These are phyloP conservation scores for Alternaria triticimaculans DNA, from an alignment of 2,329 filamentous ascomycete genomes.

Conservation along the genomic window DNA sequence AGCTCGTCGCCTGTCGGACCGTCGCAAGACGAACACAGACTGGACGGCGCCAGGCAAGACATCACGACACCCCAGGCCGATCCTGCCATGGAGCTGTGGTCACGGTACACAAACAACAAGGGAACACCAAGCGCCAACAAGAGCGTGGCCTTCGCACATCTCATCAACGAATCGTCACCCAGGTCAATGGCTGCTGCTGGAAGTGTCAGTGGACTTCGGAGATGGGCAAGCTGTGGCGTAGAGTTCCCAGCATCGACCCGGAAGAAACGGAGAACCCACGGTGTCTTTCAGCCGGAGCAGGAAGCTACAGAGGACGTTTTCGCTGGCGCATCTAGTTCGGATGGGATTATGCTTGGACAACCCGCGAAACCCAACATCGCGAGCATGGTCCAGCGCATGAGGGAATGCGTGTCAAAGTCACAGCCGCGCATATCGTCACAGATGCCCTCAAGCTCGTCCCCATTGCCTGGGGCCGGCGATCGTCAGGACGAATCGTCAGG, in stretches of 20 bases:
- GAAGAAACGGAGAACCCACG: slow-evolving; percentile 51
- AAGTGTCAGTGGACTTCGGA: slow-evolving; percentile 54
- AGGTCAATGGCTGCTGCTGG: slow-evolving; percentile 53
- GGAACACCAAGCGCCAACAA: slow-evolving; percentile 47
- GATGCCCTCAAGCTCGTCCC: slow-evolving; percentile 56
- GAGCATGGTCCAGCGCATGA: slow-evolving; percentile 52
- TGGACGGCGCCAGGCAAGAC: slow-evolving; percentile 29
- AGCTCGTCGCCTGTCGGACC: slow-evolving; percentile 55
- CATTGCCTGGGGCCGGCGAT: slow-evolving; percentile 48
- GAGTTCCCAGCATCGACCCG: slow-evolving; percentile 54
- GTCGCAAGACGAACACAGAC: slow-evolving; percentile 48
- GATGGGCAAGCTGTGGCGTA: slow-evolving; percentile 59
- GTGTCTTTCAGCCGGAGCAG: slow-evolving; percentile 41
- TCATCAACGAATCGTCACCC: slow-evolving; percentile 56
- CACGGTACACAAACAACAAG: slow-evolving; percentile 51
- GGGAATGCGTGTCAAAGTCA: slow-evolving; percentile 51
- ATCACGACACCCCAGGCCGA: slow-evolving; percentile 55
- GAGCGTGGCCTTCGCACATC: slow-evolving; percentile 51
- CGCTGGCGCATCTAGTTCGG: slow-evolving; percentile 39
- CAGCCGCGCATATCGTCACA: slow-evolving; percentile 27
- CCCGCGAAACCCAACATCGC: slow-evolving; percentile 38
- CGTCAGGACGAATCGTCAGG: slow-evolving; percentile 24
- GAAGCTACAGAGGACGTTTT: slow-evolving; percentile 37
- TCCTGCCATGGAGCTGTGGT: slow-evolving; percentile 57
- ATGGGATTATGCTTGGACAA: slow-evolving; percentile 34